These are phyloP conservation scores for Penicillium brevicompactum DNA, from an alignment of 2,329 filamentous ascomycete genomes.

Conservation along the genomic window DNA sequence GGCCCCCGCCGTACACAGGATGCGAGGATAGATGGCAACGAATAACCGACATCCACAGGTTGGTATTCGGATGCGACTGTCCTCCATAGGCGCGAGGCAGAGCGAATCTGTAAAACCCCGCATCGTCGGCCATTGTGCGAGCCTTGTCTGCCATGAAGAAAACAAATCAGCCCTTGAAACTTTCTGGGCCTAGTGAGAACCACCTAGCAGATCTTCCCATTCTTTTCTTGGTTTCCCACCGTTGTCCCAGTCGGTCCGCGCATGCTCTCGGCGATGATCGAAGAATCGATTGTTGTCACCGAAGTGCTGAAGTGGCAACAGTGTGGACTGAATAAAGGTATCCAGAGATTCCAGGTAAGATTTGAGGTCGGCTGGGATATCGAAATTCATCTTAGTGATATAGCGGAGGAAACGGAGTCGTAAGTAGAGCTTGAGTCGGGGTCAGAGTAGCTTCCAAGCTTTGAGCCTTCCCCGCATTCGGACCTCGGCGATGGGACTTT, in stretches of 20 bases:
- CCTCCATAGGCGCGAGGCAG: constrained; percentile 60
- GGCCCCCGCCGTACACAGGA: constrained; percentile 40
- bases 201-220: constrained; percentile 58
- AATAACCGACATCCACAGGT: constrained; percentile 66
- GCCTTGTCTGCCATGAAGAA: constrained; percentile 38
- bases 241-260: constrained; percentile 63
- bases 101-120: constrained; percentile 63
- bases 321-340: constrained; percentile 58
- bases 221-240: constrained; percentile 59
- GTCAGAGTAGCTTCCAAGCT: neutral
- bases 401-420: neutral
- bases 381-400: constrained; percentile 54
- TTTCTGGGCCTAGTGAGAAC: neutral
- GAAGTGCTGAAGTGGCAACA: constrained; percentile 44
- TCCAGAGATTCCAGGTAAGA: constrained; percentile 55
- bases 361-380: constrained; percentile 54
- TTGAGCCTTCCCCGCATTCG: constrained; percentile 17
- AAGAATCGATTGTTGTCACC: constrained; percentile 67
- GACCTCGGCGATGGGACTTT: constrained; percentile 14
- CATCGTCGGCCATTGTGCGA: constrained; percentile 56
- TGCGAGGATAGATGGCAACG: constrained; percentile 62
- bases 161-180: neutral
- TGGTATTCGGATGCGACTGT: constrained; percentile 44
- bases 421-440: neutral
- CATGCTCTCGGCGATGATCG: constrained; percentile 64